Conservation (phyloP, 331 rosid species). For the Acacia concinna region DNA sequence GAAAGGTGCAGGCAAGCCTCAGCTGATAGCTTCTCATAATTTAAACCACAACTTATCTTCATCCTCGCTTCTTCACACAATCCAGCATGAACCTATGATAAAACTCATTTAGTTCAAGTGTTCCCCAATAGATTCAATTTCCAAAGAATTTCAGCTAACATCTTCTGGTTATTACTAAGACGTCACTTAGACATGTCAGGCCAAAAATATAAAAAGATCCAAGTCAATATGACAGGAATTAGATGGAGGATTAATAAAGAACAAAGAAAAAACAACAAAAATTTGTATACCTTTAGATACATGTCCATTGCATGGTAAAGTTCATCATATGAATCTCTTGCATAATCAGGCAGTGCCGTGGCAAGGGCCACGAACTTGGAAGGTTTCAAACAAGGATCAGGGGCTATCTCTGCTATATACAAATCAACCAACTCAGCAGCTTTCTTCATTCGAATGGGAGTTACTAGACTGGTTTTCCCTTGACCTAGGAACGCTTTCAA, state of each 20-base stretch:
- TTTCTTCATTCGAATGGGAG: conserved; percentile 53
- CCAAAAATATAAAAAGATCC: neutral
- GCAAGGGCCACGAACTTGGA: conserved; percentile 72
- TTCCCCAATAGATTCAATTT: neutral
- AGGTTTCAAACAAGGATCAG: conserved; percentile 80
- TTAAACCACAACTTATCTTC: conserved; percentile 67
- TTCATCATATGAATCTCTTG: conserved; percentile 74
- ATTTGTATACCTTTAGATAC: conserved; percentile 72
- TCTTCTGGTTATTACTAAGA: neutral
- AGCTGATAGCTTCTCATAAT: conserved; percentile 73
- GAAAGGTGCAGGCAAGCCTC: conserved; percentile 63
- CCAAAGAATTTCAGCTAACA: neutral
- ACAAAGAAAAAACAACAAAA: neutral
- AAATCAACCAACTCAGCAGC: conserved; percentile 70
- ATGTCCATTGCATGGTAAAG: conserved; percentile 83
- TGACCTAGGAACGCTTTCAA: conserved; percentile 58
- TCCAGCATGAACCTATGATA: conserved; percentile 69
- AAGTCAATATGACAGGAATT: neutral
- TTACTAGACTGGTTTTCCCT: conserved; percentile 25
- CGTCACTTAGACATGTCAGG: conserved; percentile 2
- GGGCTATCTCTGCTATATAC: conserved; percentile 89
- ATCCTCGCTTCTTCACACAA: conserved; percentile 72
- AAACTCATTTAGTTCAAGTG: conserved; percentile 23
- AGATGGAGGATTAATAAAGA: neutral
- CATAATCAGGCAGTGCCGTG: conserved; percentile 65